Conservation (phyloP, 1,284 basidiomycete genomes). For the Tilletiopsis washingtonensis region DNA sequence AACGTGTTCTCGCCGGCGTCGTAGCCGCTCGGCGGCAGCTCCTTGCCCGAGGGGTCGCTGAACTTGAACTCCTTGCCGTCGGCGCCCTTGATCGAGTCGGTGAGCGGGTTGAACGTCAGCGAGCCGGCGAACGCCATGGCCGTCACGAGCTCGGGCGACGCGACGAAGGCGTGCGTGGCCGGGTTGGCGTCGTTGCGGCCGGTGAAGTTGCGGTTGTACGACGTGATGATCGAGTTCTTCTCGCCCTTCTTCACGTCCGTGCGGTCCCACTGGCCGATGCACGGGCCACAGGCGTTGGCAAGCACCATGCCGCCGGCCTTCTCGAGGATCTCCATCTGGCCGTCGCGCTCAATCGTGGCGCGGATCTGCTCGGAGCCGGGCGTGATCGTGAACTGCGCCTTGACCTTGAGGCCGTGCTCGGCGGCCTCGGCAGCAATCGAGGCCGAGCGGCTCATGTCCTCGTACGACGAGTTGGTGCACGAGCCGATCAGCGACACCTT, state of each 20-base stretch:
- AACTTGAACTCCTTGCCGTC: slow-evolving; percentile 99
- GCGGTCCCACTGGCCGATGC: slow-evolving; percentile 99
- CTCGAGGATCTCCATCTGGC: slow-evolving; percentile 81
- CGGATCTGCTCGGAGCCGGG: slow-evolving; percentile 97
- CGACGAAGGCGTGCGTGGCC: slow-evolving; percentile 96
- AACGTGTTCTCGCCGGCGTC: slow-evolving; percentile 95
- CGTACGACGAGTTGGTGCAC: slow-evolving; percentile 99
- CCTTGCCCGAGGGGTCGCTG: slow-evolving; percentile 75
- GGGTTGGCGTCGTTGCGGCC: slow-evolving; percentile 99
- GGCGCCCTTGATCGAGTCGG: slow-evolving; percentile 75
- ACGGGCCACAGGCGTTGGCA: slow-evolving; percentile 97
- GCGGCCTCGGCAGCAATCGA: slow-evolving; percentile 84
- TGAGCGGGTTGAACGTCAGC: slow-evolving; percentile 93
- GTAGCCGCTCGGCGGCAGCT: slow-evolving; percentile 89
- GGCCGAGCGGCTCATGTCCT: slow-evolving; percentile 97
- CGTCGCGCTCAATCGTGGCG: slow-evolving; percentile 93
- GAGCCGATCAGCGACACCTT: slow-evolving; percentile 97
- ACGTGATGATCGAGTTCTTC: slow-evolving; percentile 84
- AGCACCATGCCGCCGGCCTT: slow-evolving; percentile 82
- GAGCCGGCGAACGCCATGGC: slow-evolving; percentile 91
- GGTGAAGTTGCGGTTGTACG: slow-evolving; percentile 99
- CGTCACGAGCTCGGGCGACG: slow-evolving; percentile 95
- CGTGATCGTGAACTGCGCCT: slow-evolving; percentile 94
- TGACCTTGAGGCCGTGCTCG: slow-evolving; percentile 75
- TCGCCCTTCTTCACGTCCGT: slow-evolving; percentile 93